Evolutionary conservation across 331 rosid species (phyloP).

Genomic region (Rosa hybrid): DNA sequence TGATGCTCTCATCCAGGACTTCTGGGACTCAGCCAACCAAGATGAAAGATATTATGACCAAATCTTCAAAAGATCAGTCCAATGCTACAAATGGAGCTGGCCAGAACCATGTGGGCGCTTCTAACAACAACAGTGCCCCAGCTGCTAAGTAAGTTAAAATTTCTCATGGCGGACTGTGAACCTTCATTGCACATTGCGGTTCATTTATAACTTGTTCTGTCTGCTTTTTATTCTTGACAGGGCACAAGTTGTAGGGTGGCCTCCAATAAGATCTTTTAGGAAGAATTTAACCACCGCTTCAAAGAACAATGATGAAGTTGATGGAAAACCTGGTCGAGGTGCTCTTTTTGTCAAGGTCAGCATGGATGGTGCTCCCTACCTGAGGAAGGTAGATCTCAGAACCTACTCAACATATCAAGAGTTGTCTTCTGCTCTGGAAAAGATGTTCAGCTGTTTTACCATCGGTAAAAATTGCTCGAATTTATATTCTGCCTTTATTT

Average conservation of each 20-base stretch:
- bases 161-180: neutral
- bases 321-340: conserved; percentile 75
- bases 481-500: neutral
- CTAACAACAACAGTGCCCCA: conserved; percentile 57
- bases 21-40: conserved; percentile 54
- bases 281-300: conserved; percentile 72
- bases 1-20: conserved; percentile 64
- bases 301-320: conserved; percentile 86
- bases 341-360: conserved; percentile 90
- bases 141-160: conserved; percentile 77
- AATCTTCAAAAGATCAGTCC: conserved; percentile 65
- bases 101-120: conserved; percentile 47
- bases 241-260: conserved; percentile 98
- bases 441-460: conserved; percentile 90
- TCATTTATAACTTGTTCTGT: neutral
- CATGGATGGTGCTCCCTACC: conserved; percentile 97
- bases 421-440: conserved; percentile 85
- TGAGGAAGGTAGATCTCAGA: conserved; percentile 88
- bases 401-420: conserved; percentile 69
- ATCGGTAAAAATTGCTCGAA: conserved; percentile 48
- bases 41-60: conserved; percentile 53
- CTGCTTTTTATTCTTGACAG: conserved; percentile 41
- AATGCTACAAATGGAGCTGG: conserved; percentile 48
- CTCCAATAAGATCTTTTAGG: conserved; percentile 89
- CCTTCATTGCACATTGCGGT: neutral